Base-by-base conservation (phyloP, 75 land plant genomes). In the Cunninghamia lanceolata region DNA sequence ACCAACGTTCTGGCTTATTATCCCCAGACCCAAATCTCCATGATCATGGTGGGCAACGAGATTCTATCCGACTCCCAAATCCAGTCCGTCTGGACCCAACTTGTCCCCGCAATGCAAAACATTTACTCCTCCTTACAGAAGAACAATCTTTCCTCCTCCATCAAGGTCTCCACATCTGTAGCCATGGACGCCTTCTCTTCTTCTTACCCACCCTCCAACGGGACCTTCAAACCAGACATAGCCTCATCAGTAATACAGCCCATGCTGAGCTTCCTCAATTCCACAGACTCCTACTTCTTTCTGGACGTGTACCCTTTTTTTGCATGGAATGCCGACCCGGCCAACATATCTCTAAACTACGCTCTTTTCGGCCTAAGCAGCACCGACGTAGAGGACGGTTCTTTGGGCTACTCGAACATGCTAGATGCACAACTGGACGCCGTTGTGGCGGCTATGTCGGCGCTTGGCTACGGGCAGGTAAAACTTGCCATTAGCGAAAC, bases 371-470 rank as follows among this genome's bases (percentile, higher is more conserved):
- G 56, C 63, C 21, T 83, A n/a, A 13, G 76, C 88, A 4, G 34
- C 32, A 82, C 9, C 2, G 9, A 21, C 68, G 96, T 93, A 71
- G 15, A 34, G 3, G 88, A 36, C 80, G 93, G 90, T 15, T 85
- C 88, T 9, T 46, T 87, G 16, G 82, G 56, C 14, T 97, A 97
- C 91, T 83, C 87, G 25, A 94, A 93, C 91, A 90, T 96, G 94
- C 93, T 96, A 83, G 96, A 93, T 32, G 94, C 95, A 19, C 98
- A 93, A 91, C 68, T 97, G n/a, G 99, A 97, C 88, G 96, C 96
- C 59, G 91, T 94, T 38, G 84, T 90, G 82, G 85, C 91, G 68
- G 95, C 98, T 38, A 95, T 97, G 92, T 89, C 86, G 88, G 82
- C 68, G 70, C 85, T 94, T 15, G 98, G 96, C 19, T 96, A 84